Conservation (phyloP, 768 basidiomycete species). For the Boletus vinaceobasis region DNA sequence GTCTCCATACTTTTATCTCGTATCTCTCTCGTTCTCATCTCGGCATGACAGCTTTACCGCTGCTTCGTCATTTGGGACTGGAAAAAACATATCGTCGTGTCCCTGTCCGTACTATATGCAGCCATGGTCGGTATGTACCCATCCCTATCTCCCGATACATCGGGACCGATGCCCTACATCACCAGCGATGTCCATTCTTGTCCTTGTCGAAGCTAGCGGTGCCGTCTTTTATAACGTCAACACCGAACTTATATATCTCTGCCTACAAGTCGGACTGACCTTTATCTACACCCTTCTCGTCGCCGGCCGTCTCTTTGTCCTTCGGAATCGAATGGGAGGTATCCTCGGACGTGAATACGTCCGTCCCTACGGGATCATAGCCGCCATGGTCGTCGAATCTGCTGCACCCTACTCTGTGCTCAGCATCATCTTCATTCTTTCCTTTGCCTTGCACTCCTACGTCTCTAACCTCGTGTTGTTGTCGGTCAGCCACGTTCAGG, state of each 20-base stretch:
- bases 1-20: not conserved
- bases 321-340: constrained; percentile 15
- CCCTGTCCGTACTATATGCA: constrained; percentile 12
- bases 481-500: constrained; percentile 33
- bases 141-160: not conserved
- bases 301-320: constrained; percentile 22
- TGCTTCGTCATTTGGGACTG: constrained; percentile 16
- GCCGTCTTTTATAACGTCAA: constrained; percentile 18
- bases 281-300: constrained; percentile 33
- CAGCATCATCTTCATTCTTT: constrained; percentile 31
- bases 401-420: constrained; percentile 28
- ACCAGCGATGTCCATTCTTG: constrained; percentile 16
- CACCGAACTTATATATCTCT: constrained; percentile 27
- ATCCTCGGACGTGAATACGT: constrained; percentile 16
- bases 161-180: not conserved
- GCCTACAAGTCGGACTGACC: constrained; percentile 29
- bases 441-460: constrained; percentile 22
- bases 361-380: constrained; percentile 25
- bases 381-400: constrained; percentile 36
- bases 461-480: constrained; percentile 34
- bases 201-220: constrained; percentile 11
- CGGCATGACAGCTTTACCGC: constrained; percentile 10
- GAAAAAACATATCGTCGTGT: constrained; percentile 11
- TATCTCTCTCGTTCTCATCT: not conserved
- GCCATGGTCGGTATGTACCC: constrained; percentile 13